Evolutionary conservation across 2,329 filamentous ascomycete genomes (phyloP).

Genomic region (Chaetothyriales sp.): DNA sequence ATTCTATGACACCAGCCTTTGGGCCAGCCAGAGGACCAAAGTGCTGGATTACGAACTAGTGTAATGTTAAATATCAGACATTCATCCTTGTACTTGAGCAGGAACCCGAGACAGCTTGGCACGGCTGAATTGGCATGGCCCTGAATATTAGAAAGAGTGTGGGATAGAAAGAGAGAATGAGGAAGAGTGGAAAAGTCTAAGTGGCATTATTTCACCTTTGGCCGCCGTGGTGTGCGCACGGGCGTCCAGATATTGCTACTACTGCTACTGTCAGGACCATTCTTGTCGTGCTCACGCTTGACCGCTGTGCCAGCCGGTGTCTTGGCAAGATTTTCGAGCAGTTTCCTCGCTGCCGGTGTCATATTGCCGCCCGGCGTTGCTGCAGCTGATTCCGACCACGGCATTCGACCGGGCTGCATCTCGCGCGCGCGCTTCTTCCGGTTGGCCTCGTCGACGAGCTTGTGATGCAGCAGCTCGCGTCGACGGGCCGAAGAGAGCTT

Average conservation of each 20-base stretch:
- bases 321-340: conserved; percentile 27
- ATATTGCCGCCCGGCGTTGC: conserved; percentile 23
- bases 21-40: no score
- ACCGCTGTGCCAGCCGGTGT: conserved; percentile 18
- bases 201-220: not conserved
- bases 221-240: not conserved
- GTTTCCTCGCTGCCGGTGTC: conserved; percentile 31
- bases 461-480: conserved; percentile 69
- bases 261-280: not conserved
- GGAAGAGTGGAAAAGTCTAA: not conserved
- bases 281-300: not conserved
- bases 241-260: not conserved
- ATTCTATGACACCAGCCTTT: no score
- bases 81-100: no score
- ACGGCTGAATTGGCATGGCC: no score
- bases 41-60: no score
- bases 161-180: no score
- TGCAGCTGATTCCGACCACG: not conserved
- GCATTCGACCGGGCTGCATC: conserved; percentile 3
- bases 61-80: no score
- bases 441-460: conserved; percentile 59
- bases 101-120: no score
- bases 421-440: conserved; percentile 10
- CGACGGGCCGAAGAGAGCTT: conserved; percentile 59
- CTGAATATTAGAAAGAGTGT: no score